Base-by-base conservation (phyloP, 192 early-diverging fungal species). In the Diversispora eburnea region DNA sequence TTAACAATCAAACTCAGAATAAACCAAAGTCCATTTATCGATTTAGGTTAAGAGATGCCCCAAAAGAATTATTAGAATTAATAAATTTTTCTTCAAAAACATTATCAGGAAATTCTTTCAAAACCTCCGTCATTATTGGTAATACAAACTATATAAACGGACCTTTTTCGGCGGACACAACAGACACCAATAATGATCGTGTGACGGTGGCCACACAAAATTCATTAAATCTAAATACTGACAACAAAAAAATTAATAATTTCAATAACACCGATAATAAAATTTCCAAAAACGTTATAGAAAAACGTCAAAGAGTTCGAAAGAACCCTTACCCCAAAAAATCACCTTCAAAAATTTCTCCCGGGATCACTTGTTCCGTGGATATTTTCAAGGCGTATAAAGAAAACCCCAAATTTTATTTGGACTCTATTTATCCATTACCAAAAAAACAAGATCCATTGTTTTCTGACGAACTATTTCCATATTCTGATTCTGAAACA, bases 321-420 rank as follows among this genome's bases (percentile, higher is more conserved):
- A 67, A 67, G 17, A 67, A 67, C 49, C 65, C 65, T 33, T 67
- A 67, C 25, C 65, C 65, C 3, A 67, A 46, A 4, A 67, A 25
- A 25, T n/a, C 65, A 33, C 65, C 65, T 3, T 47, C 45, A 51
- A 67, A 67, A 67, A 20, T 47, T 13, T 67, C 65, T 33, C 45
- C 48, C 8, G 65, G 65, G 22, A 67, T 67, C 10, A 47, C 45
- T 15, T 13, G 47, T 10, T 49, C 47, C 9, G 46, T 51, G 2
- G 65, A 67, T 51, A 25, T 67, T 33, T 67, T 67, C 33, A 67
- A n/a, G 13, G 8, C 48, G 25, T 67, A 49, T 51, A 47, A 49
- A 51, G 48, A 52, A 19, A 47, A 67, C 10, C 65, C 65, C 7
- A 8, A 45, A 33, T n/a, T 19, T 4, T 41, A 49, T 12, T 67